Base-by-base conservation (phyloP, 2,329 filamentous ascomycete species). In the Pseudopithomyces maydicus region DNA sequence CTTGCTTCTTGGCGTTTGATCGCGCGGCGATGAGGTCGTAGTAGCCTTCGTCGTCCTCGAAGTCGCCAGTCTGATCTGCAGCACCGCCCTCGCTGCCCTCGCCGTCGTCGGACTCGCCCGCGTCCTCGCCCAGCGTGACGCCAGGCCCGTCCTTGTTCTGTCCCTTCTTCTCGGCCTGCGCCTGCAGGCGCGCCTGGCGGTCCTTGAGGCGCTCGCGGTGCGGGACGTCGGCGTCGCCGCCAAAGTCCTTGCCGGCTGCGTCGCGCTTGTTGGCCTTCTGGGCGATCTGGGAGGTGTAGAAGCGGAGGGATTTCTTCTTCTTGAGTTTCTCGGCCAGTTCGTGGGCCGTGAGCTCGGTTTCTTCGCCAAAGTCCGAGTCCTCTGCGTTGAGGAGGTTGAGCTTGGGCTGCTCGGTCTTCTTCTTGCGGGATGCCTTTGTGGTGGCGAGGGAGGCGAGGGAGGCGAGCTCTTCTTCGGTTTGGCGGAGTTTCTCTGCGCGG, bases 221-320 rank as follows among this genome's bases (percentile, higher is more conserved):
- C 2, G 95, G 95, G 51, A 96, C 84, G 76, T 96, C 91, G 65
- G 85, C 83, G 72, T 96, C 91, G 65, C 91, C 91, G 64, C 91
- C 91, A 1, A 88, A 86, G 56, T 90, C 88, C 59, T 88, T 85
- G 41, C 90, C 89, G 38, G 89, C 89, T 32, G 83, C 86, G 6
- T 88, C 86, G 54, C 91, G 91, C 74, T 91, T 93, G 79, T 92
- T 96, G 55, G 91, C 88, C 78, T 97, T 98, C 75, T 98, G 94
- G 26, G 91, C 90, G 64, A 99, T 95, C 74, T 99, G 95, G 2
- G 93, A 97, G 2, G 96, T 98, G 84, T 99, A 99, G 82, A 99
- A 99, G 61, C 92, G 90, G 56, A 99, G 85, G 62, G 87, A 92
- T 82, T 96, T 97, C 83, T 95, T 97, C 76, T 90, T 90, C 57